Evolutionary conservation across 371 early-diverging fungal genomes (phyloP).

Genomic region (Mucor plumbeus): DNA sequence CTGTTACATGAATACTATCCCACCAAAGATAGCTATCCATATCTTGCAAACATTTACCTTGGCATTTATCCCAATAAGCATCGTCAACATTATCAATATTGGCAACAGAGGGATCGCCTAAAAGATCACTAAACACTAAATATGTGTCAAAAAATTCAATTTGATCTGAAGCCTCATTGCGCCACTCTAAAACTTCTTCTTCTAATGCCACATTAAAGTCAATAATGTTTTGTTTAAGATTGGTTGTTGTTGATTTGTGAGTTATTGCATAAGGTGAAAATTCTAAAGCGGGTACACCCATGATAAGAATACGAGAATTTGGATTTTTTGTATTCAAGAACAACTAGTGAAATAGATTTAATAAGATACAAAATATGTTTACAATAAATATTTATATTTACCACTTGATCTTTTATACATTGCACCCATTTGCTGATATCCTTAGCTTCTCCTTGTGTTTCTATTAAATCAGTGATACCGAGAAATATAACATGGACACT

Average conservation of each 20-base stretch:
- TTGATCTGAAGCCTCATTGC: conserved; percentile 10
- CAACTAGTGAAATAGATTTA: conserved; percentile 15
- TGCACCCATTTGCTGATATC: conserved; percentile 25
- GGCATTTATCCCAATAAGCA: conserved; percentile 55
- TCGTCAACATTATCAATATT: conserved; percentile 41
- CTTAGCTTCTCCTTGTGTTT: conserved; percentile 23
- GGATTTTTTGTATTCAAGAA: conserved; percentile 27
- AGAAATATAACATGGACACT: conserved; percentile 41
- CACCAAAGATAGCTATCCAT: conserved; percentile 51
- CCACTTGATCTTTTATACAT: conserved; percentile 40
- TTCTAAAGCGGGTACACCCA: conserved; percentile 50
- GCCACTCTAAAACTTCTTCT: conserved; percentile 37
- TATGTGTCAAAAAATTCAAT: conserved; percentile 38
- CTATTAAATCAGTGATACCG: conserved; percentile 42
- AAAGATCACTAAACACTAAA: conserved; percentile 34
- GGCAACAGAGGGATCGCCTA: conserved; percentile 40
- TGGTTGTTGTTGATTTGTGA: conserved; percentile 10
- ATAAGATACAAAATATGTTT: not conserved
- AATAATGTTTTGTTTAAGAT: conserved; percentile 35
- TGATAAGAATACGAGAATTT: conserved; percentile 30
- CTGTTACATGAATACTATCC: conserved; percentile 49
- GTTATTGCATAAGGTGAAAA: conserved; percentile 39
- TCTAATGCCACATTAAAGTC: conserved; percentile 45
- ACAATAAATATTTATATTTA: conserved; percentile 21
- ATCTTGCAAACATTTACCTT: conserved; percentile 39